Conservation (phyloP, 805 yeast species). For the Barnettozyma botsteinii region DNA sequence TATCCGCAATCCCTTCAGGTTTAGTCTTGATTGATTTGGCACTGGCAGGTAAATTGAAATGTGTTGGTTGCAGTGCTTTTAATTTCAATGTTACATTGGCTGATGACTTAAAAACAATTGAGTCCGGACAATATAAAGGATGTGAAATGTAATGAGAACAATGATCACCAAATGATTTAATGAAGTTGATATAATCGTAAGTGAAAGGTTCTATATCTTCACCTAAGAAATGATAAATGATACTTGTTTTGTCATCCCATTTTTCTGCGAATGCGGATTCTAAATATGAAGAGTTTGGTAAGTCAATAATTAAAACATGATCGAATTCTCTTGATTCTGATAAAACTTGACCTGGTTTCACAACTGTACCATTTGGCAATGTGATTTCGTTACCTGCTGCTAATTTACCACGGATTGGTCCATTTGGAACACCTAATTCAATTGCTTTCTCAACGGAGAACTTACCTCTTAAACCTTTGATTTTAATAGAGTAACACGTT, state of each 20-base stretch:
- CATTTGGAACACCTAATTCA: constrained; percentile 63
- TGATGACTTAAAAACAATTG: constrained; percentile 51
- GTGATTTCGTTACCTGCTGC: constrained; percentile 55
- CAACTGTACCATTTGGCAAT: constrained; percentile 49
- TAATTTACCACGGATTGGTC: constrained; percentile 51
- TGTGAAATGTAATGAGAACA: constrained; percentile 72
- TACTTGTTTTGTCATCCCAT: constrained; percentile 34
- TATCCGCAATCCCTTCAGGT: constrained; percentile 24
- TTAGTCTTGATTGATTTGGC: constrained; percentile 23
- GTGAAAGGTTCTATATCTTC: constrained; percentile 44
- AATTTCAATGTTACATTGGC: constrained; percentile 50
- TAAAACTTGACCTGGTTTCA: constrained; percentile 68
- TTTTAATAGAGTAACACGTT: constrained; percentile 62
- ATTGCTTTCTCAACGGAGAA: constrained; percentile 64
- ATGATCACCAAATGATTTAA: constrained; percentile 45
- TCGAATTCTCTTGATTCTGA: constrained; percentile 54
- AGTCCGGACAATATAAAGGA: constrained; percentile 53
- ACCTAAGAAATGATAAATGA: constrained; percentile 77
- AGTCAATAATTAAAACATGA: constrained; percentile 63
- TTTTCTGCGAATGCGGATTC: constrained; percentile 26
- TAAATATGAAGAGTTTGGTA: constrained; percentile 52
- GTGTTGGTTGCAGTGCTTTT: constrained; percentile 42
- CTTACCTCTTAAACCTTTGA: constrained; percentile 68
- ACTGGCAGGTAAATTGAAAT: constrained; percentile 34
- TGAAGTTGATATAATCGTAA: constrained; percentile 41